phyloP scores from a whole-genome alignment of 192 early-diverging fungal species.

The Entomortierella lignicola region DNA sequence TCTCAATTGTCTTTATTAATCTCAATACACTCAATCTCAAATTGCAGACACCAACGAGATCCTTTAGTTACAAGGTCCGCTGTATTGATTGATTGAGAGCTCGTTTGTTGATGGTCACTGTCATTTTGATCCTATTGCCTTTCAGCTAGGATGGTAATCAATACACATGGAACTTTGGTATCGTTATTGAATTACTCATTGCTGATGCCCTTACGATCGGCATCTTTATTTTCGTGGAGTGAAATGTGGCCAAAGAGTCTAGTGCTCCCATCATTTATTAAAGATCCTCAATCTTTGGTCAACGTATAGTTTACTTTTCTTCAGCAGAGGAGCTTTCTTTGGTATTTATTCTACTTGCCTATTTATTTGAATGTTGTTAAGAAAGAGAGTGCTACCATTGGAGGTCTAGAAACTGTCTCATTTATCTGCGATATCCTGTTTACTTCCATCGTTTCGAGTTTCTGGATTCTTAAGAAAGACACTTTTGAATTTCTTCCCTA shows the following conservation, averaged over 20 bases:
- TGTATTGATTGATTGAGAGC: conserved; percentile 72
- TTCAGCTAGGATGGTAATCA: conserved; percentile 70
- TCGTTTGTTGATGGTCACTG: conserved; percentile 57
- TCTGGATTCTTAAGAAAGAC: conserved; percentile 65
- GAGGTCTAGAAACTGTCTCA: conserved; percentile 73
- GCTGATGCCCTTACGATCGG: conserved; percentile 56
- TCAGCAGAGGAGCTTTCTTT: conserved; percentile 68
- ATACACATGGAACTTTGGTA: conserved; percentile 68
- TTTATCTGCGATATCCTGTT: conserved; percentile 66
- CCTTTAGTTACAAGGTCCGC: conserved; percentile 64
- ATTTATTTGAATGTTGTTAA: conserved; percentile 73
- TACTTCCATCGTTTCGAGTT: conserved; percentile 63
- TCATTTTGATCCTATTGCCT: conserved; percentile 68
- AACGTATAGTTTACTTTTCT: conserved; percentile 60
- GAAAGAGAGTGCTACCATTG: conserved; percentile 59
- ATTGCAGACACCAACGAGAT: conserved; percentile 54
- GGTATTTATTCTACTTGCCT: conserved; percentile 73
- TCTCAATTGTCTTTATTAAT: conserved; percentile 54
- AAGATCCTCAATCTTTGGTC: conserved; percentile 67
- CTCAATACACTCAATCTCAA: conserved; percentile 66
- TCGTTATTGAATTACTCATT: conserved; percentile 65
- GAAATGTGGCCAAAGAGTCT: conserved; percentile 66
- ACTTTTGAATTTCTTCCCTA: conserved; percentile 59
- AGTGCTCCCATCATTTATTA: conserved; percentile 63
- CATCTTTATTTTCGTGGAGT: conserved; percentile 65